Percentiles rank a stretch among this genome's conserved stretches.
These are phyloP conservation scores for Zygosaccharomyces gambellarensis DNA, from an alignment of 805 yeast species.

Conservation along the genomic window DNA sequence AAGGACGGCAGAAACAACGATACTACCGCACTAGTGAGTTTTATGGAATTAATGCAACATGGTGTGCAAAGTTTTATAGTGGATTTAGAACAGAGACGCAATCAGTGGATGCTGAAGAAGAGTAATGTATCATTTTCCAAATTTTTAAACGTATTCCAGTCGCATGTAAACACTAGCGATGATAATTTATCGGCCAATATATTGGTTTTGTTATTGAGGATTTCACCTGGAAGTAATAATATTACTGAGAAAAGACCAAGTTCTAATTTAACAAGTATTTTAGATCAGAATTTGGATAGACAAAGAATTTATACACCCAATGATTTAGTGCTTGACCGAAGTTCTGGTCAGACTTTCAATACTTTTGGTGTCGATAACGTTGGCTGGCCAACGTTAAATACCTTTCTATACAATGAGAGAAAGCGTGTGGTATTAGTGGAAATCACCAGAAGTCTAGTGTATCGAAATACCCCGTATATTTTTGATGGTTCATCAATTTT, in stretches of 20 bases:
- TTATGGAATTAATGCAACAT: constrained; percentile 35
- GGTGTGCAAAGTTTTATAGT: constrained; percentile 47
- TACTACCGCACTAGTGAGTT: constrained; percentile 25
- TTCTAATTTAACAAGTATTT: constrained; percentile 20
- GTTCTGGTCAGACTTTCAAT: constrained; percentile 15
- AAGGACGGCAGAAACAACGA: constrained; percentile 31
- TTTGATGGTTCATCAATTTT: constrained; percentile 20
- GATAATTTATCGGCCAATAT: constrained; percentile 44
- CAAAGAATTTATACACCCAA: constrained; percentile 31
- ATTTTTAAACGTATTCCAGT: constrained; percentile 30
- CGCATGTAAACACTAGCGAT: constrained; percentile 40
- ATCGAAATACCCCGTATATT: constrained; percentile 33
- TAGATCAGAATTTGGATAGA: constrained; percentile 16
- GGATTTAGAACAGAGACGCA: constrained; percentile 54
- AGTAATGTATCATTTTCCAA: constrained; percentile 24
- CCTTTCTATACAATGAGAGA: constrained; percentile 35
- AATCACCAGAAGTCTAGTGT: constrained; percentile 25
- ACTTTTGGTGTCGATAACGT: constrained; percentile 8
- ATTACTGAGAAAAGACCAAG: constrained; percentile 14
- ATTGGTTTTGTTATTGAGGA: constrained; percentile 39
- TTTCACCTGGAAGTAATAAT: constrained; percentile 14
- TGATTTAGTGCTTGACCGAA: constrained; percentile 23
- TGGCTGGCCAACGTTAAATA: constrained; percentile 36
- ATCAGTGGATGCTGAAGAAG: constrained; percentile 23
- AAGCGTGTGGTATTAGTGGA: constrained; percentile 39